phyloP scores from a whole-genome alignment of 768 basidiomycete genomes.

The Tricholoma hemisulphureum region DNA sequence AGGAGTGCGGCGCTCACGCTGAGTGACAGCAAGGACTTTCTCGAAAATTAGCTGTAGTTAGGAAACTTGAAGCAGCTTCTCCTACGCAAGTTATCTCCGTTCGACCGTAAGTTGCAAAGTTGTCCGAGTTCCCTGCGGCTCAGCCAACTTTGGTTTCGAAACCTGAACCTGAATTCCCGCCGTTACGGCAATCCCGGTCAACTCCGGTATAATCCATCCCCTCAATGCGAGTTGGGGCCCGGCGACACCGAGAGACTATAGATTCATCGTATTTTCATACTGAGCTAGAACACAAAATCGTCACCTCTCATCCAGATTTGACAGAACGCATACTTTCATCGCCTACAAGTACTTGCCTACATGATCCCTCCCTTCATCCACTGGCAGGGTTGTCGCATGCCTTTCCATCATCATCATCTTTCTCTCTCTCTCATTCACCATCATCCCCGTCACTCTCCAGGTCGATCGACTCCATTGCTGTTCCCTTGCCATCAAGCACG shows the following conservation, averaged over 20 bases:
- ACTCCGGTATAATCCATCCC: conserved; percentile 24
- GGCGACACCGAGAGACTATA: conserved; percentile 43
- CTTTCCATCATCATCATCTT: conserved; percentile 8
- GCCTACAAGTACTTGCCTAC: conserved; percentile 10
- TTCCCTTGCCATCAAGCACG: conserved; percentile 64
- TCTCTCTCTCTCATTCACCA: conserved; percentile 29
- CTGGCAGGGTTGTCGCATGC: conserved; percentile 18
- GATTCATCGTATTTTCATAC: conserved; percentile 35
- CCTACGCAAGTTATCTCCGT: conserved; percentile 40
- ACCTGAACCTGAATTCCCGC: conserved; percentile 18
- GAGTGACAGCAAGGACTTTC: conserved; percentile 44
- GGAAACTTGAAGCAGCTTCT: conserved; percentile 29
- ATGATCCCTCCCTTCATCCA: conserved; percentile 29
- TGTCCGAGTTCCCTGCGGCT: conserved; percentile 26
- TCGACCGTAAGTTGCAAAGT: conserved; percentile 24
- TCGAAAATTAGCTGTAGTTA: conserved; percentile 38
- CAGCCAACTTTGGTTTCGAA: conserved; percentile 16
- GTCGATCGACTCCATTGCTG: conserved; percentile 70
- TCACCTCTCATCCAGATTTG: conserved; percentile 33
- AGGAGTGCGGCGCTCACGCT: conserved; percentile 45
- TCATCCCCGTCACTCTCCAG: conserved; percentile 69
- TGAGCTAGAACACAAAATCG: conserved; percentile 38
- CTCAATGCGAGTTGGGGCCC: conserved; percentile 13
- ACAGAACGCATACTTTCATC: conserved; percentile 23
- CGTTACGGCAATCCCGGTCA: conserved; percentile 21